A percentile compares a stretch with the other conserved stretches of the same genome.
These are phyloP conservation scores for Tricholoma sp. DNA, from an alignment of 768 basidiomycete genomes.

Conservation along the genomic window DNA sequence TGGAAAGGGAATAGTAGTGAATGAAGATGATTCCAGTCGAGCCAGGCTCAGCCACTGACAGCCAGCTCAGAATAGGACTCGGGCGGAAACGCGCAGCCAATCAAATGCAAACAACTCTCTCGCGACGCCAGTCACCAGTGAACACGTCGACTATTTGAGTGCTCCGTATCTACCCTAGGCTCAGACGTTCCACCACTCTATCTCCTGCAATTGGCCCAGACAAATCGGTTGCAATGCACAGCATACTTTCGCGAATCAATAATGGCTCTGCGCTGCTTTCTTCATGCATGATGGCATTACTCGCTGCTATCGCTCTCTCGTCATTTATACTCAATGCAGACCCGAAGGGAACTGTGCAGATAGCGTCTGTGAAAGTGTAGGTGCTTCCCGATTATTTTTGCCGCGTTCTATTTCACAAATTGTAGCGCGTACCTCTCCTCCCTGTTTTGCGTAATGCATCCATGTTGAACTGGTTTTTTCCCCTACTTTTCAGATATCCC, in stretches of 20 bases:
- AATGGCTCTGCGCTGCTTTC: constrained; percentile 71
- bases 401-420: not conserved
- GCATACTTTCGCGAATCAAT: constrained; percentile 63
- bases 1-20: too few species aligned
- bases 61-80: not conserved
- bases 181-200: too few species aligned
- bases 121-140: not conserved
- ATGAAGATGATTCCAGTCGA: too few species aligned
- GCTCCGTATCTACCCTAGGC: too few species aligned
- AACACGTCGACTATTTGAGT: too few species aligned
- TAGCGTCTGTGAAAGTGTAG: constrained; percentile 76
- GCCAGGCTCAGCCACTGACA: too few species aligned
- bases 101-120: not conserved
- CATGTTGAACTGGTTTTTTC: not conserved
- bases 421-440: not conserved
- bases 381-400: constrained; percentile 16
- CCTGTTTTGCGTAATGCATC: not conserved
- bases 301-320: constrained; percentile 68
- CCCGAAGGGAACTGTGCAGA: constrained; percentile 51
- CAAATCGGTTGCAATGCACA: constrained; percentile 52
- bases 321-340: constrained; percentile 60
- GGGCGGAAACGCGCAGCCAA: not conserved
- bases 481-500: constrained; percentile 35
- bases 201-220: too few species aligned
- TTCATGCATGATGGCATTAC: constrained; percentile 67